Evolutionary conservation across 495 filamentous ascomycete genomes (phyloP), one percentile per base, ranked within the genome.

Genomic region (Choiromyces venosus): DNA sequence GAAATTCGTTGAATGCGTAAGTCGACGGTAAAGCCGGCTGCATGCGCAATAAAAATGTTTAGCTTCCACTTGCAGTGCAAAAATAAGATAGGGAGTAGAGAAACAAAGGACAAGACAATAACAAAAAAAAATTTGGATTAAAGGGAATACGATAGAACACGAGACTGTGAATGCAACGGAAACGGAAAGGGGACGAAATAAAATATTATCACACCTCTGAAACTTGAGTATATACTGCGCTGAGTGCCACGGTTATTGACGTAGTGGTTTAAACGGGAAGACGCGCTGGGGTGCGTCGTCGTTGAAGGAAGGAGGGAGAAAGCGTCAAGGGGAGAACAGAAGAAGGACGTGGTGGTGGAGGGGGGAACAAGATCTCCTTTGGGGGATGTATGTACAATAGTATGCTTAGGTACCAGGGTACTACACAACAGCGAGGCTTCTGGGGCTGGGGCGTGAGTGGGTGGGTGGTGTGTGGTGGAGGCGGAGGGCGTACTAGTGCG

Each of bases 171-270:
- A 70, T 67, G 39, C 35, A 35, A 52, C 40, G 40, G 37, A 46
- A 39, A 67, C 29, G 52, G 42, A 65, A 79, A 65, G 42, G 71
- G 69, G 66, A 74, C 67, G 61, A 76, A 69, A 67, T 40, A 16
- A 56, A 69, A 40, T 46, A 52, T 67, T 52, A 66, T 78, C 66
- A 70, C 46, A 79, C 77, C 77, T 79, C 76, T 79, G 72, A 69
- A 74, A 74, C 72, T 64, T 79, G 75, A 72, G 75, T 68, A 65
- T 81, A 78, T 71, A 81, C 72, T 70, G 79, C 79, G 79, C 78
- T 80, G 78, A 80, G 78, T 80, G 79, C 79, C 79, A 81, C 79
- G 79, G 74, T 81, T 71, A 74, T 79, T 67, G 77, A 79, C 75
- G 76, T 79, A 68, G 69, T 75, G 76, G 76, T 73, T 77, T 56